These are phyloP conservation scores for Parathielavia appendiculata DNA, from an alignment of 495 filamentous ascomycete genomes.

Conservation along the genomic window DNA sequence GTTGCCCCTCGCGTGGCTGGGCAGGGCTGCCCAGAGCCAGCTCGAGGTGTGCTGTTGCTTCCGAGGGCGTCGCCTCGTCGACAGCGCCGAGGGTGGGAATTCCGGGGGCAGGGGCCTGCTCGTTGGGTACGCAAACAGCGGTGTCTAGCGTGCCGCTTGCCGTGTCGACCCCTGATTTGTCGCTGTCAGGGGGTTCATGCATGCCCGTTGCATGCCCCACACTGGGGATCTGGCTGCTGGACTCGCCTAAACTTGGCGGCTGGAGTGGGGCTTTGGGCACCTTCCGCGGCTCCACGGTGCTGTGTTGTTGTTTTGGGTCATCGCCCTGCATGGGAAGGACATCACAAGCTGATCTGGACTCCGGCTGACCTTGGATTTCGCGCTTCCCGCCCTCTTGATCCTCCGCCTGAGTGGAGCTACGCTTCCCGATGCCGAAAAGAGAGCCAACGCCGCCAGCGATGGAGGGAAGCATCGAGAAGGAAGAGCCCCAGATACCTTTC, in stretches of 20 bases:
- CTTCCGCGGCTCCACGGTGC: conserved; percentile 3
- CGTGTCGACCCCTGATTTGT: conserved; percentile 33
- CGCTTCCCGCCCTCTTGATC: neutral
- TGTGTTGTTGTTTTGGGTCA: conserved; percentile 13
- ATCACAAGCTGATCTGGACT: conserved; percentile 11
- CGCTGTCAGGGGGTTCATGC: conserved; percentile 22
- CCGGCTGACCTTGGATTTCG: neutral
- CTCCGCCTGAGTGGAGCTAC: conserved; percentile 6
- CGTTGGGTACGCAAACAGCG: conserved; percentile 30
- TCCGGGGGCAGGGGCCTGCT: conserved; percentile 15
- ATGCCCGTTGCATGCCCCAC: conserved; percentile 23
- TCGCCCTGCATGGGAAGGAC: conserved; percentile 9
- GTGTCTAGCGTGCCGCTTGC: conserved; percentile 25
- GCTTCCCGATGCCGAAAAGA: conserved; percentile 20
- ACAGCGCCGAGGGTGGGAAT: conserved; percentile 17
- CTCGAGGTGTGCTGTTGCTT: conserved; percentile 8
- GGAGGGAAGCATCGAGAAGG: conserved; percentile 20
- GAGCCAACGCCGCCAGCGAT: conserved; percentile 22
- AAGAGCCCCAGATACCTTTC: conserved; percentile 20
- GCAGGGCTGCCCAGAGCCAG: conserved; percentile 7
- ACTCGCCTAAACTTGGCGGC: conserved; percentile 19
- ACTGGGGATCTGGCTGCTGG: conserved; percentile 20
- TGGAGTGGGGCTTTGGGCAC: conserved; percentile 19
- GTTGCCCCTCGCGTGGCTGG: conserved; percentile 11
- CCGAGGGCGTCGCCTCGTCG: conserved; percentile 9